Conservation (phyloP, 768 basidiomycete species). For the Mrakia blollopis region DNA sequence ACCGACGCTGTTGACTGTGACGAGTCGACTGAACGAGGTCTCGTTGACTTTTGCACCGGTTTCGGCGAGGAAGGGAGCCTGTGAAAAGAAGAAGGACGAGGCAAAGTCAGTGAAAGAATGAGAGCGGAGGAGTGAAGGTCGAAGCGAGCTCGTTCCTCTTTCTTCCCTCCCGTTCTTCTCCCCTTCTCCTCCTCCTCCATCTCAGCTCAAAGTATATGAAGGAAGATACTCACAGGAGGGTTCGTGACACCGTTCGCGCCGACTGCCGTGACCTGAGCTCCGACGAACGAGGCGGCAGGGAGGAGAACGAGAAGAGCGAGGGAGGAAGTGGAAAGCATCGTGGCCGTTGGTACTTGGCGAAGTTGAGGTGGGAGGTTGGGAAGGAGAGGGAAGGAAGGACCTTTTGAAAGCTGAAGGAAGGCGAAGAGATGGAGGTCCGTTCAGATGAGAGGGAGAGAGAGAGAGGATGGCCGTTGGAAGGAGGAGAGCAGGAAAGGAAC, state of each 20-base stretch:
- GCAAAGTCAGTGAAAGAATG: not conserved
- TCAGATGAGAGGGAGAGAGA: not conserved
- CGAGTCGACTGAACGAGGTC: constrained; percentile 39
- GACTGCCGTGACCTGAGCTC: constrained; percentile 24
- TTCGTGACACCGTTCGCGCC: constrained; percentile 30
- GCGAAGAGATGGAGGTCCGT: not conserved
- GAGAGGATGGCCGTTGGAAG: not conserved
- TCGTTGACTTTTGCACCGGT: constrained; percentile 42
- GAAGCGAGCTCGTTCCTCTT: not conserved
- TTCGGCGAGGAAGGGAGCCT: constrained; percentile 31
- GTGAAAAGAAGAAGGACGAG: not conserved
- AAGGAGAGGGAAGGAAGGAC: not conserved
- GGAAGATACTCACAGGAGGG: not conserved
- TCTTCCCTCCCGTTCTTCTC: not conserved
- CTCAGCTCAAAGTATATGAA: not conserved
- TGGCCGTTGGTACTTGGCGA: not conserved
- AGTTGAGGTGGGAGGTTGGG: not conserved
- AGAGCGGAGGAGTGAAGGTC: too few relatives aligned
- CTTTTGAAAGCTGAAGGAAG: not conserved
- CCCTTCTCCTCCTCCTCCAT: not conserved
- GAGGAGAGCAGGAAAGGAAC: not conserved
- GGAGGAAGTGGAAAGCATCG: not conserved
- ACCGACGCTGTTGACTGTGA: constrained; percentile 43
- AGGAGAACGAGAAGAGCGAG: not conserved
- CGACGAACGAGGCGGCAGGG: not conserved